phyloP scores from a whole-genome alignment of 305 asterid genomes.

The Plantago lanceolata region DNA sequence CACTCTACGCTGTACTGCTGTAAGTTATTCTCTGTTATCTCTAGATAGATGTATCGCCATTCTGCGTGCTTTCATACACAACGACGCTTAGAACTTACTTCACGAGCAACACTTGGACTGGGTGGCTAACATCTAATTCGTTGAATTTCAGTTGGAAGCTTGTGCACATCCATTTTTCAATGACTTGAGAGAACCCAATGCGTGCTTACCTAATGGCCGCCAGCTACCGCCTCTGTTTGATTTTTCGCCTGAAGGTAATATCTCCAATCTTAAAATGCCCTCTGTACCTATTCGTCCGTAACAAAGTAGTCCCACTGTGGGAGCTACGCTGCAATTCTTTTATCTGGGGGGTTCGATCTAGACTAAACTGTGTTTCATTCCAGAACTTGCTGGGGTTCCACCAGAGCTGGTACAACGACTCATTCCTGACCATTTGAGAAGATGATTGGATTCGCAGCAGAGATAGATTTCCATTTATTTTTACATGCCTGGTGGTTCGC shows the following conservation, averaged over 20 bases:
- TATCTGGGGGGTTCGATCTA: neutral
- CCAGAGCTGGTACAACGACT: slow-evolving; percentile 71
- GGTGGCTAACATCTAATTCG: neutral
- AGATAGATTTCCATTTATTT: slow-evolving; percentile 20
- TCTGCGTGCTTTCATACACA: neutral
- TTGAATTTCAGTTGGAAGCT: slow-evolving; percentile 75
- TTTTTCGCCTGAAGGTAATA: slow-evolving; percentile 74
- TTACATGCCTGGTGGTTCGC: slow-evolving; percentile 28
- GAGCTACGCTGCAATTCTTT: no score
- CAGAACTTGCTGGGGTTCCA: slow-evolving; percentile 77
- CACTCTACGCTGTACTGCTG: slow-evolving; percentile 80
- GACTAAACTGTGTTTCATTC: slow-evolving; percentile 11
- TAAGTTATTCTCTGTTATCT: slow-evolving; percentile 31
- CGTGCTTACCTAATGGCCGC: slow-evolving; percentile 66
- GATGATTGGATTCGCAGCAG: slow-evolving; percentile 26
- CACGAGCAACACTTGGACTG: no score
- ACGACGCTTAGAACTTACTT: neutral
- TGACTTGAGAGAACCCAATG: slow-evolving; percentile 63
- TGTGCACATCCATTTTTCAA: slow-evolving; percentile 97
- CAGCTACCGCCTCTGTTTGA: slow-evolving; percentile 81
- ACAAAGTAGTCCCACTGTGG: neutral
- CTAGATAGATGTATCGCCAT: neutral
- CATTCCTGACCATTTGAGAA: slow-evolving; percentile 64
- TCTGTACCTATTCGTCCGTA: neutral
- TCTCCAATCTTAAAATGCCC: neutral